Conservation (phyloP, 1,284 basidiomycete species). For the Austroboletus niveus region DNA sequence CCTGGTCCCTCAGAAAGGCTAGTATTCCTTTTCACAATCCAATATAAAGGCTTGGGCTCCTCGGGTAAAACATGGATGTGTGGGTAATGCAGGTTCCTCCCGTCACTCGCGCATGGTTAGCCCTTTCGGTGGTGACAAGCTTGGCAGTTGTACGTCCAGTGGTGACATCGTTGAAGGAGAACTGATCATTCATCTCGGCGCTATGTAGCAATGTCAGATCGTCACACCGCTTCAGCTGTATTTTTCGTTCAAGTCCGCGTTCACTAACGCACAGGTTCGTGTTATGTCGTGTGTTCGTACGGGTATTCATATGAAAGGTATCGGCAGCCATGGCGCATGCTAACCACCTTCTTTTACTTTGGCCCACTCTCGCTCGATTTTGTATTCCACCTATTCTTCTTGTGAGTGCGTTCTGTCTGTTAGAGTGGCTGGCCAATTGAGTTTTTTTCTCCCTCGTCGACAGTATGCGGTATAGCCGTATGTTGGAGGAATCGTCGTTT, state of each 20-base stretch:
- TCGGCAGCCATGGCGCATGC: slow-evolving; percentile 78
- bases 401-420: slow-evolving; percentile 53
- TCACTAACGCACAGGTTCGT: slow-evolving; percentile 76
- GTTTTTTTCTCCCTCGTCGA: background rate
- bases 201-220: slow-evolving; percentile 83
- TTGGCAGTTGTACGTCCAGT: slow-evolving; percentile 65
- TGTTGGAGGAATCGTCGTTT: slow-evolving; percentile 96
- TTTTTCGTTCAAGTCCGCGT: slow-evolving; percentile 84
- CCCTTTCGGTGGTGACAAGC: slow-evolving; percentile 74
- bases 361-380: slow-evolving; percentile 93
- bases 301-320: slow-evolving; percentile 5
- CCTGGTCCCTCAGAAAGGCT: background rate
- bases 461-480: slow-evolving; percentile 94
- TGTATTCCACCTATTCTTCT: slow-evolving; percentile 96
- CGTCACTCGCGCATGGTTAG: slow-evolving; percentile 82
- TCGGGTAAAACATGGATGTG: slow-evolving; percentile 58
- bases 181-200: slow-evolving; percentile 8
- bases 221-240: slow-evolving; percentile 89
- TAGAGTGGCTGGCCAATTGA: background rate
- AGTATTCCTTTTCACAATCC: background rate
- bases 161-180: background rate
- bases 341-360: slow-evolving; percentile 96
- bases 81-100: slow-evolving; percentile 90
- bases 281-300: background rate
- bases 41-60: slow-evolving; percentile 4